A percentile compares a stretch with the other conserved stretches of the same genome.
phyloP scores from a whole-genome alignment of 805 yeast species.

The Sugiyamaella floridensis region DNA sequence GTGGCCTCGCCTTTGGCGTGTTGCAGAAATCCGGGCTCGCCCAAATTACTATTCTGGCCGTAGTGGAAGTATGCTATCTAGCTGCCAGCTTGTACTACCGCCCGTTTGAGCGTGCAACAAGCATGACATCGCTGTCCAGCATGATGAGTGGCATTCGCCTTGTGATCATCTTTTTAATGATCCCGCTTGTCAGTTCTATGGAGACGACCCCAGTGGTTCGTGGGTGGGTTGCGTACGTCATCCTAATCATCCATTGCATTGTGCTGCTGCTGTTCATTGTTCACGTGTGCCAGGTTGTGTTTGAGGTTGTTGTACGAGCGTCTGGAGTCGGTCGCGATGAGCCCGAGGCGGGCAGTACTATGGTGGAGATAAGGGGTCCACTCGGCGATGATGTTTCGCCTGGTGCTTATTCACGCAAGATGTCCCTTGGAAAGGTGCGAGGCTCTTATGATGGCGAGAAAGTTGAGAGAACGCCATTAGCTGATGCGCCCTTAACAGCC shows the following conservation, averaged over 20 bases:
- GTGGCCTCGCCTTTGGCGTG: constrained; percentile 30
- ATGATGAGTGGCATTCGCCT: constrained; percentile 20
- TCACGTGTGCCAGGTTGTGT: constrained; percentile 23
- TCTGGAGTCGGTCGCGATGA: constrained; percentile 14
- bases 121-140: constrained; percentile 22
- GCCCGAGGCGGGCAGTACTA: not conserved
- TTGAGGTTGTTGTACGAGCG: constrained; percentile 21
- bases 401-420: not conserved
- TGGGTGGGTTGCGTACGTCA: constrained; percentile 30
- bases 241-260: constrained; percentile 27
- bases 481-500: not conserved
- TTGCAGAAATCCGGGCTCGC: constrained; percentile 31
- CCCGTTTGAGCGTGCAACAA: constrained; percentile 25
- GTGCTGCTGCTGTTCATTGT: constrained; percentile 24
- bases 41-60: constrained; percentile 27
- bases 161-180: constrained; percentile 18
- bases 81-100: constrained; percentile 16
- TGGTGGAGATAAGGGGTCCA: not conserved
- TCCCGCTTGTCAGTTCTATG: constrained; percentile 25
- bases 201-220: constrained; percentile 15
- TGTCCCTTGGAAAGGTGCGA: not conserved
- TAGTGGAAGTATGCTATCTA: constrained; percentile 23
- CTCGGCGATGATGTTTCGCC: not conserved
- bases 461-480: not conserved
- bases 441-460: not conserved